Conservation (phyloP, 2,329 filamentous ascomycete species). For the Arthrobotrys entomopaga region DNA sequence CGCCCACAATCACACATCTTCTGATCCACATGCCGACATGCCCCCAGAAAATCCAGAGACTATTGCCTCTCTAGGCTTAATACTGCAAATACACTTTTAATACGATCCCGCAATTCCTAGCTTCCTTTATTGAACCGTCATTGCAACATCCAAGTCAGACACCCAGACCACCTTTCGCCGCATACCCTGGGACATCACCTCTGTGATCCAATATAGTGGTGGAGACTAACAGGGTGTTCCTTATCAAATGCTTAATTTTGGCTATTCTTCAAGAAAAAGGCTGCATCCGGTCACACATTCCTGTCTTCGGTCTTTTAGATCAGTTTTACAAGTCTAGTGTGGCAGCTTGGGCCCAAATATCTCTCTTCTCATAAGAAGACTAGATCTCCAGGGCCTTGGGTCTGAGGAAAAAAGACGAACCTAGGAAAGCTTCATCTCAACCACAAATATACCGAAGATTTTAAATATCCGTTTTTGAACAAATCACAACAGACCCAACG, state of each 20-base stretch:
- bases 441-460: conserved; percentile 32
- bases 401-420: conserved; percentile 40
- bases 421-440: conserved; percentile 35
- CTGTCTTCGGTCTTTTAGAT: conserved; percentile 44
- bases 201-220: conserved; percentile 46
- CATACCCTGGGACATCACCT: conserved; percentile 39
- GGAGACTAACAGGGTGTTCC: conserved; percentile 54
- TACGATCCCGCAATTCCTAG: conserved; percentile 54
- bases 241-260: conserved; percentile 56
- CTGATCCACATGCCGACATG: conserved; percentile 46
- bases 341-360: conserved; percentile 36
- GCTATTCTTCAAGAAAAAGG: conserved; percentile 52
- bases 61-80: conserved; percentile 36
- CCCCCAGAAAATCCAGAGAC: conserved; percentile 41
- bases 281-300: conserved; percentile 54
- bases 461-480: conserved; percentile 52
- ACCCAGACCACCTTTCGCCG: conserved; percentile 50
- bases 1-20: conserved; percentile 23
- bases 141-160: conserved; percentile 50
- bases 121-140: conserved; percentile 50
- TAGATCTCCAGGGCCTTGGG: conserved; percentile 54
- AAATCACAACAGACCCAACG: conserved; percentile 45
- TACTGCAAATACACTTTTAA: conserved; percentile 27
- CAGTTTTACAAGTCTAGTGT: conserved; percentile 32
- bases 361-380: conserved; percentile 51